Conservation (phyloP, 1,139 yeast genomes). For the Pichia sp. region DNA sequence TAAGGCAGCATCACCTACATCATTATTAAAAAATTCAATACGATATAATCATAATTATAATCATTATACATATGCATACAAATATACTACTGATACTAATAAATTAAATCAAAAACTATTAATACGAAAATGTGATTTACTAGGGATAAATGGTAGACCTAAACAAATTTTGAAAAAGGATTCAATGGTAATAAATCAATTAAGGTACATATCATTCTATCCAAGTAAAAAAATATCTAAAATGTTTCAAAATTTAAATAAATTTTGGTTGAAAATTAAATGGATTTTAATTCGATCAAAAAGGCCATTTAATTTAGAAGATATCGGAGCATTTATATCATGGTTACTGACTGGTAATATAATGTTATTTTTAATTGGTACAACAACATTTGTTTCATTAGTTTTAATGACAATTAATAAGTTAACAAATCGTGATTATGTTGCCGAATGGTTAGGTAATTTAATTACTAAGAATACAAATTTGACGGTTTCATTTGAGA, state of each 20-base stretch:
- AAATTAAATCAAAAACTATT: too few species aligned
- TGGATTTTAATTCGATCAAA: slow-evolving; percentile 60
- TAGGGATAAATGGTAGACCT: too few species aligned
- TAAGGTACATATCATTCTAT: background rate
- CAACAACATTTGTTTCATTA: slow-evolving; percentile 83
- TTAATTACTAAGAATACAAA: slow-evolving; percentile 79
- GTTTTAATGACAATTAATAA: slow-evolving; percentile 74
- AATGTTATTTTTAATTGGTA: slow-evolving; percentile 68
- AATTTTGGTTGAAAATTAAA: slow-evolving; percentile 52
- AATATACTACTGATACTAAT: too few species aligned
- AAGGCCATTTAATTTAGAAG: slow-evolving; percentile 81
- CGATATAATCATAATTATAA: too few species aligned
- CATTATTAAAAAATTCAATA: too few species aligned
- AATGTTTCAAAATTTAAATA: slow-evolving; percentile 29
- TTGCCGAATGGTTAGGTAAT: slow-evolving; percentile 78
- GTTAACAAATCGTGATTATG: slow-evolving; percentile 82
- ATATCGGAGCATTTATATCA: slow-evolving; percentile 79
- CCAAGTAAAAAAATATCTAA: slow-evolving; percentile 5
- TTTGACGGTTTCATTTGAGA: slow-evolving; percentile 83
- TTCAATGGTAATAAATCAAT: background rate
- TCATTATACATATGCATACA: too few species aligned
- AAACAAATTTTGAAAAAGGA: too few species aligned
- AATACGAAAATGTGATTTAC: too few species aligned
- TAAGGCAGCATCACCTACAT: too few species aligned
- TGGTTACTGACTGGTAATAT: slow-evolving; percentile 89